These are phyloP conservation scores for Myriosclerotinia scirpicola DNA, from an alignment of 2,329 filamentous ascomycete species.

Conservation along the genomic window DNA sequence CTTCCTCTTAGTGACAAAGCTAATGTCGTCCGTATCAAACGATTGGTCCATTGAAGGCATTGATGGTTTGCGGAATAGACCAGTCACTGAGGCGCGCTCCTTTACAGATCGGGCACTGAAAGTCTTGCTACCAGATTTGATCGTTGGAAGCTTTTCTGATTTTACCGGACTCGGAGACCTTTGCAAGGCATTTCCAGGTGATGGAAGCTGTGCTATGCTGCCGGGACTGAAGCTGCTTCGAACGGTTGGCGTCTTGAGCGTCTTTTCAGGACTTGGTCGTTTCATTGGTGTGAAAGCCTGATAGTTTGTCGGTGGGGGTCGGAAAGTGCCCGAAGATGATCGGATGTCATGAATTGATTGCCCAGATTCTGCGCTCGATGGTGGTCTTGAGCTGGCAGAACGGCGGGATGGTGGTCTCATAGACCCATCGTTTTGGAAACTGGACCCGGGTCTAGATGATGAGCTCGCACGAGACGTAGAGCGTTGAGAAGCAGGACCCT, in stretches of 20 bases:
- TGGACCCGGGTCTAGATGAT: constrained; percentile 47
- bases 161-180: constrained; percentile 42
- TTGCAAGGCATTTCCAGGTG: constrained; percentile 40
- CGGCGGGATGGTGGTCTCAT: constrained; percentile 49
- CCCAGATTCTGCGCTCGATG: constrained; percentile 53
- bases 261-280: constrained; percentile 41
- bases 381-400: constrained; percentile 52
- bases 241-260: constrained; percentile 43
- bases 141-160: constrained; percentile 32
- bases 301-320: constrained; percentile 46
- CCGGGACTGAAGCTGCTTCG: constrained; percentile 28
- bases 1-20: constrained; percentile 33
- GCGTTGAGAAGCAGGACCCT: constrained; percentile 58
- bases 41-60: constrained; percentile 45
- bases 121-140: constrained; percentile 49
- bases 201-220: constrained; percentile 39
- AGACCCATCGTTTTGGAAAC: constrained; percentile 61
- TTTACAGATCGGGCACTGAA: constrained; percentile 49
- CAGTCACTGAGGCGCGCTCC: constrained; percentile 53
- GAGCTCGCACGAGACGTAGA: constrained; percentile 43
- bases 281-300: constrained; percentile 47
- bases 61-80: constrained; percentile 57
- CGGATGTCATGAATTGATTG: constrained; percentile 45
- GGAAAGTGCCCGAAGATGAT: constrained; percentile 48
- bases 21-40: constrained; percentile 31